Base-by-base conservation (phyloP, 2,329 filamentous ascomycete genomes). In the Sphaceloma murrayae region DNA sequence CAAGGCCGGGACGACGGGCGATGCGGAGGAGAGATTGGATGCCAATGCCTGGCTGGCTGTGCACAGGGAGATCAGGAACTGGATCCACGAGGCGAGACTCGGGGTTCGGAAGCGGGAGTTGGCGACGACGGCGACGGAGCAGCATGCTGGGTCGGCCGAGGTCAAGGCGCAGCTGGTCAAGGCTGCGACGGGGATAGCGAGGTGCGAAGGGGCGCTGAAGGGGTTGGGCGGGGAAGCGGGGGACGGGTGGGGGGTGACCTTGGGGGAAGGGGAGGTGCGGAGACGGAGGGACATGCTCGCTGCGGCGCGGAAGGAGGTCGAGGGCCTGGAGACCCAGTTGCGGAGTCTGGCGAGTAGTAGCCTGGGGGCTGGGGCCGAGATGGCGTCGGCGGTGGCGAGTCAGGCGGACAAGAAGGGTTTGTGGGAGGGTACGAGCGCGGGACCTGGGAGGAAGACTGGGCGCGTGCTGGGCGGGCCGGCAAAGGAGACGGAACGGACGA, bases 191-290 rank as follows among this genome's bases (percentile, higher is more conserved):
- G 59, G 85, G 44, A 65, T 88, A 3, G 67, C 67, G 1, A 74
- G 72, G 40, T 67, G 89, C 22, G 75, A 80, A 4, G 75, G 83
- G 26, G 84, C 82, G 0, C 59, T 89, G 48, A 67, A 67, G 48
- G 62, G 64, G 21, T 72, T 81, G 58, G 22, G 57, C n/a, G n/a
- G n/a, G 51, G 24, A 56, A 56, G 54, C 67, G 39, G 65, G 65
- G 16, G 55, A 52, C 3, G 58, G 55, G 5, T 59, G 55, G 54
- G 64, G 62, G 49, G 56, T 58, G 3, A 64, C 59, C 49, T 57
- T 89, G 1, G 83, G 83, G 3, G 80, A 84, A 2, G 85, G 85
- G 11, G 85, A 91, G 65, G 63, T 88, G 24, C 69, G 83, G 33
- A 67, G 85, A 5, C 67, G 85, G 39, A 70, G 76, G 46, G 85